Conservation (phyloP, 2,329 filamentous ascomycete genomes). For the Sporothrix sp. region DNA sequence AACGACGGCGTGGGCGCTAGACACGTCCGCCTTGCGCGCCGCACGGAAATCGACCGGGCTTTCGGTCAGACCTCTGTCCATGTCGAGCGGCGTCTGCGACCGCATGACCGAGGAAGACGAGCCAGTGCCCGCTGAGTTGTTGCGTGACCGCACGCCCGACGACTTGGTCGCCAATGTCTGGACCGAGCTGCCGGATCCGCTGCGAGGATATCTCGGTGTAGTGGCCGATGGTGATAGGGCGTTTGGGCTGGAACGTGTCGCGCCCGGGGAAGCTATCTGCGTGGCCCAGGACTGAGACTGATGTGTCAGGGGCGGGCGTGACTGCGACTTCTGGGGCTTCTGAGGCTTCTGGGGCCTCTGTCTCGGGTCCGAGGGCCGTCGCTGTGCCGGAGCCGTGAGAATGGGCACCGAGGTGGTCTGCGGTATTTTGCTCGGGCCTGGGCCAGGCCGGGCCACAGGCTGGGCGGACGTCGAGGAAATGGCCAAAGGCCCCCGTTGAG, state of each 20-base stretch:
- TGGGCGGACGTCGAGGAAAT: neutral
- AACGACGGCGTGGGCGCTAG: conserved; percentile 32
- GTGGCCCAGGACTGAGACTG: conserved; percentile 36
- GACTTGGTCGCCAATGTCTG: conserved; percentile 35
- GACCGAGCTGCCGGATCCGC: neutral
- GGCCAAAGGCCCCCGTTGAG: neutral
- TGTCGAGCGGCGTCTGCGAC: conserved; percentile 29
- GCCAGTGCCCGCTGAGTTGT: conserved; percentile 29
- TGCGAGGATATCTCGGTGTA: neutral
- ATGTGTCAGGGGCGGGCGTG: conserved; percentile 30
- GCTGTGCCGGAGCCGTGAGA: conserved; percentile 4
- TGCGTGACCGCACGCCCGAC: conserved; percentile 32
- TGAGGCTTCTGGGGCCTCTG: neutral
- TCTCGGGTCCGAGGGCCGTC: conserved; percentile 2
- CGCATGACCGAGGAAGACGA: conserved; percentile 36
- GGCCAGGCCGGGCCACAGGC: neutral
- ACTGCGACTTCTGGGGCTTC: conserved; percentile 13
- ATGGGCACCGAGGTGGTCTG: conserved; percentile 20
- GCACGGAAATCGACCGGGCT: conserved; percentile 36
- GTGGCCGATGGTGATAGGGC: conserved; percentile 20
- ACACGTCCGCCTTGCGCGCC: conserved; percentile 33
- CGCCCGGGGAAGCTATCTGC: conserved; percentile 21
- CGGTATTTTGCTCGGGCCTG: conserved; percentile 25
- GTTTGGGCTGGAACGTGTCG: conserved; percentile 15
- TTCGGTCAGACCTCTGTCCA: conserved; percentile 33